Evolutionary conservation across 2,329 filamentous ascomycete species (phyloP), one percentile per base, ranked within the genome.

Genomic region (Scedosporium dehoogii): DNA sequence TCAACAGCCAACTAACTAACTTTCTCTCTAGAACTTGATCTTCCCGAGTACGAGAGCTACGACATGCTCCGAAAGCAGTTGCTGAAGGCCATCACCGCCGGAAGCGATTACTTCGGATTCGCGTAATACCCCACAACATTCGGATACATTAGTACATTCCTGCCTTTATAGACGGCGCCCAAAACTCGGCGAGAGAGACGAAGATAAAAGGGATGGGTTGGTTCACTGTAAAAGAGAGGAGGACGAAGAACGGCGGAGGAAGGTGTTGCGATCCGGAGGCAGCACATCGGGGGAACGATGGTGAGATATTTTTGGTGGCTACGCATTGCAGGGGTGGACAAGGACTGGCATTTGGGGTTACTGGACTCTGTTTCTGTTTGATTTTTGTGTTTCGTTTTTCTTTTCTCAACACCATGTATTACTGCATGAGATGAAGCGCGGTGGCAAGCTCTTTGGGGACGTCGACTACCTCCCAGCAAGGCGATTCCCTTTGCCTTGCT

Each of bases 41-140:
- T 99, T 68, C 94, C 94, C 51, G 94, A 99, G 78, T 99, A 99
- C 73, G 94, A 97, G 71, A 96, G 86, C 73, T 99, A 99, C 75
- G 94, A 99, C 70, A 82, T 84, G 68, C 84, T 99, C 65, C 87
- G 94, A 66, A 86, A 90, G 70, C 92, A 94, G 72, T 78, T 99
- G 64, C 87, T 96, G 74, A 97, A 92, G 68, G 94, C 94, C 66
- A 97, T 99, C 75, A 99, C 94, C n/a, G 88, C 92, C 67, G 94
- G 94, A 68, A 94, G 92, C 78, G 93, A 97, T 74, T 97, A 89
- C 74, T 99, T 99, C 75, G 94, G 94, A 65, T 97, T 99, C 76
- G 93, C 94, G 69, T 97, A 88, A 80, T 16, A 23, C 10, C 23
- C 53, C n/a, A 4, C 18, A 57, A 25, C 21, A 29, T 18, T 60